Evolutionary conservation across 176 grass and related monocot species (phyloP).

Genomic region (Oryza officinalis): DNA sequence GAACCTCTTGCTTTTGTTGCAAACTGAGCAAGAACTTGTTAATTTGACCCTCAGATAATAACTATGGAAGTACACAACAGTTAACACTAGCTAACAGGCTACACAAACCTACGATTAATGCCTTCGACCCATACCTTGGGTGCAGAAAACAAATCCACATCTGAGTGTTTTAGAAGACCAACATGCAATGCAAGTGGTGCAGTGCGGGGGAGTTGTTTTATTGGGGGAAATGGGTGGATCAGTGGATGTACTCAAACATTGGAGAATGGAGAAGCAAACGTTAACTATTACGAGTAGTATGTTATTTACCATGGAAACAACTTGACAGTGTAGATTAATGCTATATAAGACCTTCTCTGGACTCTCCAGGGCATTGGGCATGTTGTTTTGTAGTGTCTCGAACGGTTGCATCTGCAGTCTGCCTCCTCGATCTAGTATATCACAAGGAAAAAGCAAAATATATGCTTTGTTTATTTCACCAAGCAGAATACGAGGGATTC

Average conservation of each 20-base stretch:
- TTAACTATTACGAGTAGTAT: background rate
- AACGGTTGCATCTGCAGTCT: slow-evolving; percentile 19
- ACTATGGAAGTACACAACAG: slow-evolving; percentile 1
- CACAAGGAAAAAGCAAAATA: slow-evolving; percentile 17
- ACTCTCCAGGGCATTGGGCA: slow-evolving; percentile 13
- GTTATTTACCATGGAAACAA: slow-evolving; percentile 22
- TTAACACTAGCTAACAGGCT: slow-evolving; percentile 24
- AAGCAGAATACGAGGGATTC: slow-evolving; percentile 43
- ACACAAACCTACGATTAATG: background rate
- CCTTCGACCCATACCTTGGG: slow-evolving; percentile 13
- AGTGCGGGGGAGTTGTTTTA: slow-evolving; percentile 25
- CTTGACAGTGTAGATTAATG: slow-evolving; percentile 39
- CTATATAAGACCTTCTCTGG: background rate
- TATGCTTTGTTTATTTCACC: slow-evolving; percentile 31
- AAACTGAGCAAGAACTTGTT: background rate
- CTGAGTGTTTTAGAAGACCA: slow-evolving; percentile 34
- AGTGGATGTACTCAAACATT: background rate
- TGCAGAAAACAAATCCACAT: slow-evolving; percentile 17
- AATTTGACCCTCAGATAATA: background rate
- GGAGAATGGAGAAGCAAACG: slow-evolving; percentile 3
- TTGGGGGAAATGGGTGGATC: background rate
- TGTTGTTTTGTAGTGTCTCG: slow-evolving; percentile 25
- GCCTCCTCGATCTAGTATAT: slow-evolving; percentile 19
- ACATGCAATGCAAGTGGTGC: slow-evolving; percentile 33
- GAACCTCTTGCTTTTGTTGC: background rate